Evolutionary conservation across 1,139 yeast genomes (phyloP).

Genomic region (Lodderomyces metapsilosis): DNA sequence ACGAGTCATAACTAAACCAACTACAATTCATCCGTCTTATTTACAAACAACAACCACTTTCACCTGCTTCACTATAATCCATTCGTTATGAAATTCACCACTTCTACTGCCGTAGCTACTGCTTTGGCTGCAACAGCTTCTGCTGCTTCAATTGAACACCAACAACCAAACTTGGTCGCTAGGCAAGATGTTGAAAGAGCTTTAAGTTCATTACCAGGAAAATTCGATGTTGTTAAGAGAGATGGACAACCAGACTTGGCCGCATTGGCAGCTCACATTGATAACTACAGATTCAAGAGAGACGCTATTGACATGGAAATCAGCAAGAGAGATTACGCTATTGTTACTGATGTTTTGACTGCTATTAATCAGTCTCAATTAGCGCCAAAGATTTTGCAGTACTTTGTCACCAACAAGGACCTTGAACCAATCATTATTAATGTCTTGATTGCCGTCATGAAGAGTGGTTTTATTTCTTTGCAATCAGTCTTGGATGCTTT

Average conservation of each 20-base stretch:
- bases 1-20: no score
- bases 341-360: slow-evolving; percentile 43
- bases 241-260: slow-evolving; percentile 16
- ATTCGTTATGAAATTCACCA: slow-evolving; percentile 26
- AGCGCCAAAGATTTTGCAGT: slow-evolving; percentile 38
- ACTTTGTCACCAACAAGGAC: slow-evolving; percentile 32
- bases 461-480: slow-evolving; percentile 33
- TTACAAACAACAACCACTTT: background rate
- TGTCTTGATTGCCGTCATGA: slow-evolving; percentile 31
- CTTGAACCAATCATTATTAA: slow-evolving; percentile 37
- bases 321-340: slow-evolving; percentile 31
- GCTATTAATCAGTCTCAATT: slow-evolving; percentile 39
- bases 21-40: background rate
- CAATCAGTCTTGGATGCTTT: slow-evolving; percentile 37
- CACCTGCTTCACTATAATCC: slow-evolving; percentile 4
- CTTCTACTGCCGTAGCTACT: slow-evolving; percentile 27
- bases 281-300: slow-evolving; percentile 30
- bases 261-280: slow-evolving; percentile 22
- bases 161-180: slow-evolving; percentile 5
- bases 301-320: slow-evolving; percentile 27
- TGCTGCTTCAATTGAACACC: slow-evolving; percentile 14
- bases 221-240: slow-evolving; percentile 9
- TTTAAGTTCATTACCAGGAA: background rate
- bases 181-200: slow-evolving; percentile 5
- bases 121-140: slow-evolving; percentile 30